A percentile compares a stretch with the other conserved stretches of the same genome.
Conservation (phyloP, 176 grass and related monocot species). For the Hordeum marinum region DNA sequence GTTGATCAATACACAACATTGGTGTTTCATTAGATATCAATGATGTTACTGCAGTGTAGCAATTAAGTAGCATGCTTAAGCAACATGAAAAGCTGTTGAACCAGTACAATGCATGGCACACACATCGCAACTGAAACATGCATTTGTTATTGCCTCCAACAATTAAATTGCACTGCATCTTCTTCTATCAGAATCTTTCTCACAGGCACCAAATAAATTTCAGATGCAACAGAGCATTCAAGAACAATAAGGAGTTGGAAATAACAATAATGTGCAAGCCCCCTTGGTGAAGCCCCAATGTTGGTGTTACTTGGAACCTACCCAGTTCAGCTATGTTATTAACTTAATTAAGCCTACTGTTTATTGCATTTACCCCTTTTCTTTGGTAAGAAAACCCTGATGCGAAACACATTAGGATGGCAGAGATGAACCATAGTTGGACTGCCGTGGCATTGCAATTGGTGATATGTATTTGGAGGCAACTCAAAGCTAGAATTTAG, state of each 20-base stretch:
- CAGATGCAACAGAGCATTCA: too few relatives aligned
- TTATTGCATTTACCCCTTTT: neutral
- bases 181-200: neutral
- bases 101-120: too few relatives aligned
- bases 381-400: neutral
- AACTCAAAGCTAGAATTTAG: neutral
- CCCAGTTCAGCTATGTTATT: neutral
- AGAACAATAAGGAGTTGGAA: neutral
- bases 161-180: neutral
- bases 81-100: neutral
- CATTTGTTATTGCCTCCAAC: neutral
- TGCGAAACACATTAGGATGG: neutral
- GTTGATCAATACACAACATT: neutral
- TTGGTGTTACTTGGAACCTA: neutral
- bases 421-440: neutral
- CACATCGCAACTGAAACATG: neutral
- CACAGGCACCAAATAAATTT: neutral
- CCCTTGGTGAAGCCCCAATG: neutral
- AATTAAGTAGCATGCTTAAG: neutral
- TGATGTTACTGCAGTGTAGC: neutral
- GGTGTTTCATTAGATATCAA: neutral
- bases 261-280: neutral
- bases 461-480: neutral
- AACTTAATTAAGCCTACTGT: neutral
- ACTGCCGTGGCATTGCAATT: neutral